Evolutionary conservation across 345 rosid species (phyloP).

Genomic region (Citrus maxima): DNA sequence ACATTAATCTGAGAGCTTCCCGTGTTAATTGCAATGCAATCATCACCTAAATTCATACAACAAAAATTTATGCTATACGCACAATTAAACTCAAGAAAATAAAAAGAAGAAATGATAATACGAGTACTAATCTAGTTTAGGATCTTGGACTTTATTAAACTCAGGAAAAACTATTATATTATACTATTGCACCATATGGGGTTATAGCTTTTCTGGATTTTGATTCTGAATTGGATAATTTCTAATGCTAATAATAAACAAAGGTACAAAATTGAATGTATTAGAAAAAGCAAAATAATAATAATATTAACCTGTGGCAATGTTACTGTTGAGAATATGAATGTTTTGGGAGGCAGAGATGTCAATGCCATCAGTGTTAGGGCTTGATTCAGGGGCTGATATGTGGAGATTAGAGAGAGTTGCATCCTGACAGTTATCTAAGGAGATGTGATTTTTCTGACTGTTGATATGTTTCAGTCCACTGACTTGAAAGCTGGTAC

Average conservation of each 20-base stretch:
- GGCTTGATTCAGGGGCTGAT: slow-evolving; percentile 32
- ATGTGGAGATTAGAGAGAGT: slow-evolving; percentile 16
- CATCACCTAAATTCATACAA: slow-evolving; percentile 25
- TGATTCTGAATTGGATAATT: no score
- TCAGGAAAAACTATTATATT: no score
- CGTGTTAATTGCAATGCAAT: slow-evolving; percentile 25
- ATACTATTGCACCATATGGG: no score
- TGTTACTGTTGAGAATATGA: slow-evolving; percentile 1
- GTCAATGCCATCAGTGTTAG: slow-evolving; percentile 42
- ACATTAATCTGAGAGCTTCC: slow-evolving; percentile 17
- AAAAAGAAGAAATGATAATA: not conserved
- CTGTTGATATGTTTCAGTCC: slow-evolving; percentile 26
- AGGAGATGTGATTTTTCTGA: slow-evolving; percentile 18
- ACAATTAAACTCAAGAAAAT: not conserved
- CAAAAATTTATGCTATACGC: not conserved
- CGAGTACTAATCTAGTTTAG: no score
- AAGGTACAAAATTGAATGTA: no score
- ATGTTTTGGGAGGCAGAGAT: slow-evolving; percentile 14
- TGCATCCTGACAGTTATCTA: not conserved
- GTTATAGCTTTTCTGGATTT: no score
- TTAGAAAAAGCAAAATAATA: no score
- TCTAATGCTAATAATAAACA: no score
- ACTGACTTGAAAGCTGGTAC: slow-evolving; percentile 8
- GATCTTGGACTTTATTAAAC: no score
- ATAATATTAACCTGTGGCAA: slow-evolving; percentile 20